Evolutionary conservation across 2,329 filamentous ascomycete species (phyloP).

Genomic region (Alternaria brassicicola): DNA sequence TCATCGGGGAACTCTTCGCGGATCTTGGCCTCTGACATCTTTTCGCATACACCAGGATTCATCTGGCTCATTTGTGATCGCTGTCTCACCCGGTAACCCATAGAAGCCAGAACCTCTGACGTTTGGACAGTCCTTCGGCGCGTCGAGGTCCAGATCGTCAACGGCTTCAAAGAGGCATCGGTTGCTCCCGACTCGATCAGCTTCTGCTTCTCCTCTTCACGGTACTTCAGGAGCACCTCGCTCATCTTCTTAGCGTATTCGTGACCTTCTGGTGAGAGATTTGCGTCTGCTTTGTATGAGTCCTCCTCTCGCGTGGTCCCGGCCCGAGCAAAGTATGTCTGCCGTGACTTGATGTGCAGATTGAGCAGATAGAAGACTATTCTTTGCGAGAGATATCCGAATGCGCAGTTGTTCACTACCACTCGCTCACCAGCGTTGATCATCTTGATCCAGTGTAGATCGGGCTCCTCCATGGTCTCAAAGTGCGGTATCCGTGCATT

Average conservation of each 20-base stretch:
- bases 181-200: conserved; percentile 71
- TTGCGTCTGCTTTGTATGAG: conserved; percentile 88
- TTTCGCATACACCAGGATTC: conserved; percentile 95
- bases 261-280: conserved; percentile 77
- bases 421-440: conserved; percentile 94
- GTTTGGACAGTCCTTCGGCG: conserved; percentile 90
- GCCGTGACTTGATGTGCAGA: conserved; percentile 91
- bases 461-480: conserved; percentile 92
- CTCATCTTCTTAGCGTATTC: conserved; percentile 74
- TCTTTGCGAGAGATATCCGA: conserved; percentile 93
- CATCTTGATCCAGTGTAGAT: conserved; percentile 99
- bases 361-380: conserved; percentile 99
- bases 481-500: conserved; percentile 92
- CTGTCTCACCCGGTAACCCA: conserved; percentile 85
- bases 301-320: conserved; percentile 88
- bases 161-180: conserved; percentile 72
- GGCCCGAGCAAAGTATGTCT: conserved; percentile 89
- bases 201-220: conserved; percentile 77
- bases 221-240: conserved; percentile 79
- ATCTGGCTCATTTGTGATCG: conserved; percentile 96
- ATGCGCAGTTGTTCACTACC: conserved; percentile 95
- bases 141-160: conserved; percentile 95
- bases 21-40: conserved; percentile 83
- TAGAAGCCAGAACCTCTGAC: conserved; percentile 75
- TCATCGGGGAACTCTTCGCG: conserved; percentile 85